Conservation (phyloP, 306 rosid genomes). For the Inga laurina region DNA sequence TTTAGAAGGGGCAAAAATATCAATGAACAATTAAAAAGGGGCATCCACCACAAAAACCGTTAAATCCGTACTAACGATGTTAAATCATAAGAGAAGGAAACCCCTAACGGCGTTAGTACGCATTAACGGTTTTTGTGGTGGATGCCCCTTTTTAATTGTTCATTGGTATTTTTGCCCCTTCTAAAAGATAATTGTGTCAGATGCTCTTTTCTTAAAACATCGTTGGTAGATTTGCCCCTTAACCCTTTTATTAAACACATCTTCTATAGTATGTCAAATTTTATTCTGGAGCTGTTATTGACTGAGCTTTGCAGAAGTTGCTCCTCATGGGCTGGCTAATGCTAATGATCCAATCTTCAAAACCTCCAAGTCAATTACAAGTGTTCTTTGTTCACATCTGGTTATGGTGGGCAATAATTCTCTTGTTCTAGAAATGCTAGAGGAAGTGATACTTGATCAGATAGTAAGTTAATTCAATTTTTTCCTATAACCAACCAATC, state of each 20-base stretch:
- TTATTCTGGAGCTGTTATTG: not conserved
- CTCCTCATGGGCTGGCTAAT: constrained; percentile 41
- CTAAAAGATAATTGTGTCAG: too few relatives aligned
- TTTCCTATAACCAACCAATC: not conserved
- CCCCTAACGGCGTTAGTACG: too few relatives aligned
- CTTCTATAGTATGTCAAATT: constrained; percentile 23
- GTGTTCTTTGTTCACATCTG: constrained; percentile 52
- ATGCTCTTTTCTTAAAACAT: too few relatives aligned
- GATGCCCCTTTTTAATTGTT: too few relatives aligned
- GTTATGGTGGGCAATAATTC: constrained; percentile 68
- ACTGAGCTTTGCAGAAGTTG: constrained; percentile 45
- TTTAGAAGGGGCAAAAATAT: too few relatives aligned
- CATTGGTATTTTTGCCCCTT: too few relatives aligned
- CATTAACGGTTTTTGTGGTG: too few relatives aligned
- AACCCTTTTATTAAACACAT: constrained; percentile 12
- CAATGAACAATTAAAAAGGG: too few relatives aligned
- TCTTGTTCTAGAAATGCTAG: constrained; percentile 57
- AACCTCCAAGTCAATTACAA: constrained; percentile 52
- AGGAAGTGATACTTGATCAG: constrained; percentile 58
- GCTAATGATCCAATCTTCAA: constrained; percentile 38
- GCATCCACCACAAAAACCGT: too few relatives aligned
- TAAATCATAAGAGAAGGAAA: too few relatives aligned
- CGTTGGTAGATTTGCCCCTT: too few relatives aligned
- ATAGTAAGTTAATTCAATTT: constrained; percentile 51
- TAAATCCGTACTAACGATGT: too few relatives aligned